Base-by-base conservation (phyloP, 2,329 filamentous ascomycete species). In the Chalara sp. region DNA sequence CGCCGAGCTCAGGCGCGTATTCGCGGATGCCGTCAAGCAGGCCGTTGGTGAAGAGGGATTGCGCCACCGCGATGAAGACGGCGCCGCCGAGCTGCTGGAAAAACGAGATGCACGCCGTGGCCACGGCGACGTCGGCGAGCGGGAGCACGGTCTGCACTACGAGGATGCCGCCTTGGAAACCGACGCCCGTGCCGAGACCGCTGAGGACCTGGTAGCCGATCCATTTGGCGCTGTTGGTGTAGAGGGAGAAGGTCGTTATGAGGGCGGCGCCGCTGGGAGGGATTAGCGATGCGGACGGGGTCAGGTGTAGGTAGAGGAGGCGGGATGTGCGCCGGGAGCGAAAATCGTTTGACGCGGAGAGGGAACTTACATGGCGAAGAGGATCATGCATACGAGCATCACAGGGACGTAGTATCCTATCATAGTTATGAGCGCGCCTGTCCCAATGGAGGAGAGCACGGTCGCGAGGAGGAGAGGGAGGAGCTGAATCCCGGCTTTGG, bases 1-100 rank as follows among this genome's bases (percentile, higher is more conserved):
- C 67, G 37, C 76, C 67, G n/a, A 81, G 61, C n/a, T 66, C 65
- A 1, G 74, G 70, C 11, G 72, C 68, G 53, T 71, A 63, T 2
- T 60, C 52, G n/a, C 62, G 56, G 4, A 89, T 69, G 35, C 76
- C 71, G 4, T 72, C 64, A 44, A 80, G 68, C 13, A 88, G 69
- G 0, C 76, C 79, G 60, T 86, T 86, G 55, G 80, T 76, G 69
- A 88, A 87, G 44, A 86, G 49, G 21, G 82, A 80, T 63, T 88
- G 81, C 0, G 79, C 78, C 7, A 86, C 78, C 5, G 79, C 76
- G 45, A 88, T 77, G 57, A 80, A 79, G 29, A 88, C 67, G 2
- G 84, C 81, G 4, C 83, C 83, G 40, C 83, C 83, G 4, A 88
- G 72, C 1, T 75, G 74, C 61, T 86, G 81, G 68, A 80, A 81